phyloP scores from a whole-genome alignment of 257 asterid genomes.

The Prunella vulgaris region DNA sequence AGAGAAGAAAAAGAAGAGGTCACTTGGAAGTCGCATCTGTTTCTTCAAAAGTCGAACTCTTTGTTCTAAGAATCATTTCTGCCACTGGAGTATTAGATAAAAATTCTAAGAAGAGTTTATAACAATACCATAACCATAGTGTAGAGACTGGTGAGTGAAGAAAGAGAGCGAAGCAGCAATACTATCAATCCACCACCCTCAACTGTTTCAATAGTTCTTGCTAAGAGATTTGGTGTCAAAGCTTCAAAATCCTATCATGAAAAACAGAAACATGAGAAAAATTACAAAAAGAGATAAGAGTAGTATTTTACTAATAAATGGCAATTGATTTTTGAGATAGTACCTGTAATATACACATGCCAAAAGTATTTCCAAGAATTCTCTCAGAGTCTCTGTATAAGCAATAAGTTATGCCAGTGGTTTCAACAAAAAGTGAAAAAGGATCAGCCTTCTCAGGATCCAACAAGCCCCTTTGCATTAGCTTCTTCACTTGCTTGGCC shows the following conservation, averaged over 20 bases:
- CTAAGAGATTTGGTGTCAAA: constrained; percentile 96
- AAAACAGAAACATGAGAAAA: constrained; percentile 1
- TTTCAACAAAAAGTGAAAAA: constrained; percentile 68
- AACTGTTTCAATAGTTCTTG: constrained; percentile 98
- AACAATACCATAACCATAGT: constrained; percentile 90
- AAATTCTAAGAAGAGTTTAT: constrained; percentile 5
- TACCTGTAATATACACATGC: constrained; percentile 98
- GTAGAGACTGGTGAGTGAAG: constrained; percentile 82
- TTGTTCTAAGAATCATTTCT: constrained; percentile 8
- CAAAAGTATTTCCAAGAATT: constrained; percentile 94
- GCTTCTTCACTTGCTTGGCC: constrained; percentile 74
- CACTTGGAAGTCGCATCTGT: not conserved
- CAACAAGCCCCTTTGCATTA: constrained; percentile 56
- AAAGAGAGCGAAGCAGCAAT: constrained; percentile 75
- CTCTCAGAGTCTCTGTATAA: constrained; percentile 85
- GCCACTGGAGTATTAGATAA: constrained; percentile 5
- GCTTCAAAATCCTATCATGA: constrained; percentile 81
- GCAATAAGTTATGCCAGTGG: constrained; percentile 75
- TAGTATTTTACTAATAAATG: not conserved
- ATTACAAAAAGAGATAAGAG: not conserved
- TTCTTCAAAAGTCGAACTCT: not conserved
- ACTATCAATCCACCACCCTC: constrained; percentile 98
- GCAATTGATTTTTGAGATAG: not conserved
- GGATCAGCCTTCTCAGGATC: constrained; percentile 82
- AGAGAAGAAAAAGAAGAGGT: not conserved